phyloP scores from a whole-genome alignment of 805 yeast genomes.

The Ogataea paraovalis region DNA sequence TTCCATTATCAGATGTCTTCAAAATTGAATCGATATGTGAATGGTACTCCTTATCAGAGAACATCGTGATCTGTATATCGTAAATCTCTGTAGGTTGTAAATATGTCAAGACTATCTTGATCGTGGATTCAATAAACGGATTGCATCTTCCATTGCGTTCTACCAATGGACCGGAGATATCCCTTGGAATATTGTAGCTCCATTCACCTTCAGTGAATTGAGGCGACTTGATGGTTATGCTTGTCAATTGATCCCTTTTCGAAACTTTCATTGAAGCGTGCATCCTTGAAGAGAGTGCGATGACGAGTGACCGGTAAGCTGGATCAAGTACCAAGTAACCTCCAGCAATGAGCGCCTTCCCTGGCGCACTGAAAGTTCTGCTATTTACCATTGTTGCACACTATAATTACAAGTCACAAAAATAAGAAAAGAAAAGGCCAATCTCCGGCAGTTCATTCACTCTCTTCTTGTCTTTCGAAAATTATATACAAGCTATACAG shows the following conservation, averaged over 20 bases:
- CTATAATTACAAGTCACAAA: no score
- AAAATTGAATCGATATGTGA: slow-evolving; percentile 53
- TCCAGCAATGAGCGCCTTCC: slow-evolving; percentile 91
- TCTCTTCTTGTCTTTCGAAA: no score
- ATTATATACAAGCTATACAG: no score
- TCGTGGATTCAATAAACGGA: slow-evolving; percentile 71
- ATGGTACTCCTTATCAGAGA: slow-evolving; percentile 86
- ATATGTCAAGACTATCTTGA: slow-evolving; percentile 54
- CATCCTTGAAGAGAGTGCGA: slow-evolving; percentile 88
- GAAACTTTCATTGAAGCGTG: slow-evolving; percentile 46
- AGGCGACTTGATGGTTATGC: slow-evolving; percentile 58
- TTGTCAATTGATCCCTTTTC: slow-evolving; percentile 7
- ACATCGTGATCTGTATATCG: slow-evolving; percentile 53
- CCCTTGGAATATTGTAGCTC: slow-evolving; percentile 39
- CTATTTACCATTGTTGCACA: slow-evolving; percentile 1
- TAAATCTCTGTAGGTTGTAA: slow-evolving; percentile 28
- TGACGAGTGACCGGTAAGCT: slow-evolving; percentile 66
- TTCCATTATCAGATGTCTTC: slow-evolving; percentile 34
- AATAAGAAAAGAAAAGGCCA: no score
- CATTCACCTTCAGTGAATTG: slow-evolving; percentile 73
- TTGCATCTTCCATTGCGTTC: slow-evolving; percentile 37
- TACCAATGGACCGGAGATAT: neutral
- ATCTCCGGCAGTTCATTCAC: no score
- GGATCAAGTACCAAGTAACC: slow-evolving; percentile 91
- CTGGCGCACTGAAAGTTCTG: slow-evolving; percentile 84